Base-by-base conservation (phyloP, 2,329 filamentous ascomycete genomes). In the Fusarium dlaminii region DNA sequence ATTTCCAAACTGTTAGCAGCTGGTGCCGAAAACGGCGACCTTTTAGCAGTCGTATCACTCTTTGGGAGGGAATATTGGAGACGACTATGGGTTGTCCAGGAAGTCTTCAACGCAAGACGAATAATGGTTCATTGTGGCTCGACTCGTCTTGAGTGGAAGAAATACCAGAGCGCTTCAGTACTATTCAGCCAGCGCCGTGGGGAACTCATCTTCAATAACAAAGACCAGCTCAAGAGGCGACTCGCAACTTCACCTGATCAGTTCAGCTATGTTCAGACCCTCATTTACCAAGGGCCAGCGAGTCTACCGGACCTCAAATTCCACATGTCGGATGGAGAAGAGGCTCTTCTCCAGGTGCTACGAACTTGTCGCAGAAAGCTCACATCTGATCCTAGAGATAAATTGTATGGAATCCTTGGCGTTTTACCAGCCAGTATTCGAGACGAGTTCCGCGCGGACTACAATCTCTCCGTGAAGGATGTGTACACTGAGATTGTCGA, bases 51-150 rank as follows among this genome's bases (percentile, higher is more conserved):
- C 1, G 65, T 70, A 6, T 73, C 70, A 1, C 42, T 73, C 3
- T 73, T 73, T n/a, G 45, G 48, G 2, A 66, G 70, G 13, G 59
- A 66, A 4, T 73, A 73, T 34, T 73, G 70, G 70, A 61, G 56
- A 39, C 60, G 70, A 30, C 27, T 73, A 0, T 73, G 70, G 70
- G 60, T 46, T 11, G 54, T 66, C 8, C 70, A 73, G n/a, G 70
- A 73, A 9, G 46, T 73, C 3, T 73, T 70, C 22, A 58, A 73
- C 5, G 70, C 70, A 3, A 61, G 57, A 18, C 15, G 48, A 1
- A 62, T 73, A 5, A 30, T 30, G 22, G 65, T 73, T 8, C 57
- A 73, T 6, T 73, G 70, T 15, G 70, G 70, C 15, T 22, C 39
- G 11, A 51, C 65, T 1, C 40, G 40, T 1, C 55, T 73, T 0